These are phyloP conservation scores for Lagenaria siceraria DNA, from an alignment of 306 rosid genomes.

Conservation along the genomic window DNA sequence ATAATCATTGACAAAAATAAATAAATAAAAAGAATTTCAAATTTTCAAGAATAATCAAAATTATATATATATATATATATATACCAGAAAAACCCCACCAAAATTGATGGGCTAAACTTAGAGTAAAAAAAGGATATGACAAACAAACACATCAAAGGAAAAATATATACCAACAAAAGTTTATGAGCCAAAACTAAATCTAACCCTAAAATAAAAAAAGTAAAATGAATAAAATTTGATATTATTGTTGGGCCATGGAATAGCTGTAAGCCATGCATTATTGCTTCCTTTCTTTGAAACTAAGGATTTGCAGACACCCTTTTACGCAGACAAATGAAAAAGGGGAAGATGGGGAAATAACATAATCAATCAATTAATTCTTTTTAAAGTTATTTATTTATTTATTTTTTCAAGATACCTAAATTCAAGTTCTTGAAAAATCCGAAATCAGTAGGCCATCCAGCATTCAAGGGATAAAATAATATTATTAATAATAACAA, in stretches of 20 bases:
- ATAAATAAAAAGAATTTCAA: background rate
- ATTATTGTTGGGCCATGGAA: background rate
- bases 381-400: background rate
- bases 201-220: background rate
- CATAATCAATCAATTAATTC: background rate
- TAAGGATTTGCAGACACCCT: background rate
- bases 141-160: background rate
- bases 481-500: background rate
- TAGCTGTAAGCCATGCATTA: conserved; percentile 2
- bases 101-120: background rate
- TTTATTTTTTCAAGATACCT: background rate
- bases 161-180: background rate
- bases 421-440: background rate
- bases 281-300: conserved; percentile 8
- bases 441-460: background rate
- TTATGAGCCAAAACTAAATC: background rate
- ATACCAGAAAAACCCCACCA: background rate
- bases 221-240: background rate
- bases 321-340: background rate
- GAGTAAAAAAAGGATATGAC: background rate
- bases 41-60: too few species aligned
- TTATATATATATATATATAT: too few species aligned
- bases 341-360: background rate
- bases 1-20: background rate
- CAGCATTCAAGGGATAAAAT: background rate